phyloP scores from a whole-genome alignment of 2,329 filamentous ascomycete genomes.

The Venturiaceae sp. region DNA sequence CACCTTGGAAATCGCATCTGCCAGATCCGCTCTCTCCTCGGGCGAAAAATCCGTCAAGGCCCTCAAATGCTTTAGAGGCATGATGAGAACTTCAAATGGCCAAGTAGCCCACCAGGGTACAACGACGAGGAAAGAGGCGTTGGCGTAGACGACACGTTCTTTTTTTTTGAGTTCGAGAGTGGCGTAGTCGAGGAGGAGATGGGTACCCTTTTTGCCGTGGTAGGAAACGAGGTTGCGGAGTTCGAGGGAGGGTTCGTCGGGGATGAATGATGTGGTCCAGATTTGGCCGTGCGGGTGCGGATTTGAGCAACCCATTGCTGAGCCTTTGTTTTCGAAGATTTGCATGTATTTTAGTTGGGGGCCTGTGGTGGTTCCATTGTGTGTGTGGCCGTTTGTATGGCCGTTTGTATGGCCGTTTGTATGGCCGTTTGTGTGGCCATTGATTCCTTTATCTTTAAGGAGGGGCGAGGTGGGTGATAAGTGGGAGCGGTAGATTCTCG shows the following conservation, averaged over 20 bases:
- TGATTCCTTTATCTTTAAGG: too few relatives aligned
- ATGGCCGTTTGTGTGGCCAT: background rate
- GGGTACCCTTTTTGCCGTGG: background rate
- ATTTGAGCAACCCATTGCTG: conserved; percentile 3
- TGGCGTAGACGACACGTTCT: background rate
- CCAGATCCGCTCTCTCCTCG: background rate
- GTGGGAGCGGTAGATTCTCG: background rate
- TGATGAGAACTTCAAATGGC: conserved; percentile 2
- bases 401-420: background rate
- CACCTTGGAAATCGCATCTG: background rate
- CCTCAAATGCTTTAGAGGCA: background rate
- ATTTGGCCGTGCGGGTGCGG: conserved; percentile 3
- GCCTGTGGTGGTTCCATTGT: conserved; percentile 66
- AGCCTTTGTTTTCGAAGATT: conserved; percentile 7
- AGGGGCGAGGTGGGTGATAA: background rate
- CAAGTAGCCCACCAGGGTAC: conserved; percentile 6
- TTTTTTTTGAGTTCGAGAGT: background rate
- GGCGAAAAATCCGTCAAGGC: background rate
- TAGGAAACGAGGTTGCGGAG: background rate
- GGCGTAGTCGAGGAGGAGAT: conserved; percentile 4
- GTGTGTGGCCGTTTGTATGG: background rate
- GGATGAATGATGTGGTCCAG: background rate
- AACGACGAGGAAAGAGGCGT: conserved; percentile 1
- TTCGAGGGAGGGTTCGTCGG: background rate
- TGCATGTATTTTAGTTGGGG: conserved; percentile 45